These are phyloP conservation scores for Sphagnum fallax DNA, from an alignment of 228 moss, liverwort and hornwort genomes.

Conservation along the genomic window DNA sequence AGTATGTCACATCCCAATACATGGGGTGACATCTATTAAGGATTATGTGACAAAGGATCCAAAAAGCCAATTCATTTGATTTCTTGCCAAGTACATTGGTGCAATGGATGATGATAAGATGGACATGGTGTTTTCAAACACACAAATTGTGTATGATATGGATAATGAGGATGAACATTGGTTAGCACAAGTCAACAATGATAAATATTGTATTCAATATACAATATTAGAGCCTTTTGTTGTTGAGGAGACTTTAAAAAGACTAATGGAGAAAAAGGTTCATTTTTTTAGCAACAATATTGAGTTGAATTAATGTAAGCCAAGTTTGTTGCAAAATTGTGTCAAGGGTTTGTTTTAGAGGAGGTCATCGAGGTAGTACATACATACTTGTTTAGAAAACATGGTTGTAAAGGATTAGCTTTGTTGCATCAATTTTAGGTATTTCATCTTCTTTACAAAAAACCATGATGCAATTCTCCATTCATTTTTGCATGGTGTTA, in stretches of 20 bases:
- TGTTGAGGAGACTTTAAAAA: conserved; percentile 84
- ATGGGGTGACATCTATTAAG: conserved; percentile 78
- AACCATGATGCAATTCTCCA: no score
- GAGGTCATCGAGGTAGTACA: conserved; percentile 77
- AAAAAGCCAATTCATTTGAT: conserved; percentile 51
- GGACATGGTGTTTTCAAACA: conserved; percentile 60
- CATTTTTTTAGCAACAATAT: conserved; percentile 50
- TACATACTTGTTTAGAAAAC: conserved; percentile 75
- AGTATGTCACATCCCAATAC: conserved; percentile 88
- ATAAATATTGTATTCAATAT: conserved; percentile 65
- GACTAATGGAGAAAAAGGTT: conserved; percentile 76
- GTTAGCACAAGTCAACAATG: conserved; percentile 63
- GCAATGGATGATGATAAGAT: conserved; percentile 56
- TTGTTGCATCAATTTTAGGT: conserved; percentile 91
- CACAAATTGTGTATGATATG: conserved; percentile 83
- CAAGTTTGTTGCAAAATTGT: conserved; percentile 62
- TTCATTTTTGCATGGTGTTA: no score
- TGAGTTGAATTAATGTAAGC: conserved; percentile 25
- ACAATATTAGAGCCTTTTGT: conserved; percentile 65
- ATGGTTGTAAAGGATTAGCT: conserved; percentile 72
- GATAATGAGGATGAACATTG: conserved; percentile 95
- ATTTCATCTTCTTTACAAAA: not conserved
- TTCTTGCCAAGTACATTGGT: conserved; percentile 61
- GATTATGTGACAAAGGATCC: conserved; percentile 49
- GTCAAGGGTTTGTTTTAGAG: conserved; percentile 55